Evolutionary conservation across 345 rosid genomes (phyloP), one percentile per base, ranked within the genome.

Genomic region (Syzygium oleosum): DNA sequence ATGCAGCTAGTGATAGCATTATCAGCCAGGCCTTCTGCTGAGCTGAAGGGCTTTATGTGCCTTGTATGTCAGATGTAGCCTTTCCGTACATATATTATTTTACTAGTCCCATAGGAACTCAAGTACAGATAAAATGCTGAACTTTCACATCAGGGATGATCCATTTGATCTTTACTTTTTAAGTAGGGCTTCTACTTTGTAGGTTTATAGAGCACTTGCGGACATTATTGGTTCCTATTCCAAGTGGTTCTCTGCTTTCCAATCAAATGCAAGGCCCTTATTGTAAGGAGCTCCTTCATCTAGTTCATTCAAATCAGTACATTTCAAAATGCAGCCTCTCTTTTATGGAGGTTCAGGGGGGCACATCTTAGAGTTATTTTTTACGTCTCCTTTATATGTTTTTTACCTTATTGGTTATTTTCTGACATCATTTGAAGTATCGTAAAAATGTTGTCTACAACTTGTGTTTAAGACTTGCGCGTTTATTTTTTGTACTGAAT

Each of bases 171-270:
- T 88, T 65, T 27, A 27, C 49, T 84, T 9, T 84, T 86, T 84
- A 58, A 54, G 89, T 84, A 53, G 53, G 53, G 86, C 53, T 41
- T 88, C 52, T 90, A 88, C 68, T 58, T 92, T 94, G 88, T 92
- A 97, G 99, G 99, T 97, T 86, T 95, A 94, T 92, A 96, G 96
- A 91, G 94, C 99, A 84, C 95, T 96, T 86, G 97, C 99, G 51
- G 97, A 97, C 85, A 96, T 95, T 91, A 91, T 96, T 90, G 99
- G 99, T 90, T 97, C 99, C 87, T 97, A 94, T 92, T 96, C 99
- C 86, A 96, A 94, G 92, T 97, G 95, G 97, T 93, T 97, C 88
- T 92, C 97, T 91, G 87, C 93, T 88, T 92, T 89, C 88, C 96
- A 94, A 90, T 92, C 91, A 91, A 92, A 94, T 86, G 88, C 95